Evolutionary conservation across 148 eudicot species (phyloP).

Genomic region (Euryodendron excelsum): DNA sequence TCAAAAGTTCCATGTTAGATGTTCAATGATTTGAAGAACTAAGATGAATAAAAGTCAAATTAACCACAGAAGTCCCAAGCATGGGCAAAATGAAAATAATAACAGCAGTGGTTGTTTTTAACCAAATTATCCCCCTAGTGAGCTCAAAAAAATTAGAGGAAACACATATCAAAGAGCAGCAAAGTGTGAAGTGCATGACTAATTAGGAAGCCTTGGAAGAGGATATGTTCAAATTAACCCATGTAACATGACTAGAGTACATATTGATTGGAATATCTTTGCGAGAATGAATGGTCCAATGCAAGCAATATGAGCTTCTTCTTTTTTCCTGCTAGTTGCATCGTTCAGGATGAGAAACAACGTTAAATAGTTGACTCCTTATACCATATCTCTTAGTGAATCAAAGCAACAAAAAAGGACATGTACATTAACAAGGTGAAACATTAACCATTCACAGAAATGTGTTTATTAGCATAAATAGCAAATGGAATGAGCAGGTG

Average conservation of each 20-base stretch:
- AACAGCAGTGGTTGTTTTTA: neutral
- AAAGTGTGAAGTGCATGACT: neutral
- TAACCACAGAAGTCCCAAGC: neutral
- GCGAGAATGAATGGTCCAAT: neutral
- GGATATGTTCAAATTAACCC: neutral
- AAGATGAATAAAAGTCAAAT: too few species aligned
- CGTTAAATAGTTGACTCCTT: neutral
- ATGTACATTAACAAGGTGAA: neutral
- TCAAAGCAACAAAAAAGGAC: neutral
- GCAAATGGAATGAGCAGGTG: neutral
- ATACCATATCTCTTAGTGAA: neutral
- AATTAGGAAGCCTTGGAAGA: neutral
- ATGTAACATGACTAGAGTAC: neutral
- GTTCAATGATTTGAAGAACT: neutral
- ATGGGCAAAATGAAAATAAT: neutral
- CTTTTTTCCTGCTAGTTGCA: neutral
- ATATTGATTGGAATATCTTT: neutral
- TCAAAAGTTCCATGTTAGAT: slow-evolving; percentile 13
- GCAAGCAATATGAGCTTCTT: neutral
- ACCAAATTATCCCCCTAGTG: neutral
- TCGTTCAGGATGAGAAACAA: neutral
- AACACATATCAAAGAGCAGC: neutral
- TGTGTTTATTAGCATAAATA: neutral
- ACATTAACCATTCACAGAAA: neutral
- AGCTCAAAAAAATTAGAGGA: too few species aligned